phyloP scores from a whole-genome alignment of 257 asterid species.

The Nicotiana otophora region DNA sequence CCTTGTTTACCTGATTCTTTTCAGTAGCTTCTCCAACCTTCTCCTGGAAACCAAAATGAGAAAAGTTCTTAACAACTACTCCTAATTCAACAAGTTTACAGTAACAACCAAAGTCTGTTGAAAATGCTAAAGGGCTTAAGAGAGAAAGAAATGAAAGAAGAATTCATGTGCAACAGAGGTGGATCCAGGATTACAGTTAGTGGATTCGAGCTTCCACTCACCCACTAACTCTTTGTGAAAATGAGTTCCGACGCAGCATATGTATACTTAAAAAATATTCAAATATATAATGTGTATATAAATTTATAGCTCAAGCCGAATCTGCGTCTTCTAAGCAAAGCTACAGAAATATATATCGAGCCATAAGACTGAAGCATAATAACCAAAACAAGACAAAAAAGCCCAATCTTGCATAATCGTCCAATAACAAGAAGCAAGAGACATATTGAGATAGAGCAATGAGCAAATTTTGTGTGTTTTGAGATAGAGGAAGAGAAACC shows the following conservation, averaged over 20 bases:
- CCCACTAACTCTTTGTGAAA: not conserved
- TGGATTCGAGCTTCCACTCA: not conserved
- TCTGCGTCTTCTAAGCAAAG: not conserved
- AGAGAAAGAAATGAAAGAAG: not conserved
- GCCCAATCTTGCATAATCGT: not conserved
- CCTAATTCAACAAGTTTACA: not conserved
- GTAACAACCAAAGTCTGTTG: not conserved
- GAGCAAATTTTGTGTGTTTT: not conserved
- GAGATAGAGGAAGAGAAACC: not conserved
- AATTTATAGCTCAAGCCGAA: not conserved
- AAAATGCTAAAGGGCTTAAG: not conserved
- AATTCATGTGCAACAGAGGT: not conserved
- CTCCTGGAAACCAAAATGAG: constrained; percentile 55
- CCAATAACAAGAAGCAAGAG: not conserved
- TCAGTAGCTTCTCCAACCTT: constrained; percentile 36
- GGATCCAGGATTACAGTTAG: not conserved
- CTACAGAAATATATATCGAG: not conserved
- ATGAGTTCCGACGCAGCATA: too few species aligned
- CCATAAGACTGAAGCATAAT: not conserved
- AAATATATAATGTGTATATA: too few species aligned
- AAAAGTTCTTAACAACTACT: not conserved
- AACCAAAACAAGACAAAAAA: not conserved
- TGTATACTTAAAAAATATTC: too few species aligned
- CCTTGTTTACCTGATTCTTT: constrained; percentile 38
- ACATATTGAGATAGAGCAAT: not conserved